These are phyloP conservation scores for Ophiostoma sp. DNA, from an alignment of 2,329 filamentous ascomycete genomes.

Conservation along the genomic window DNA sequence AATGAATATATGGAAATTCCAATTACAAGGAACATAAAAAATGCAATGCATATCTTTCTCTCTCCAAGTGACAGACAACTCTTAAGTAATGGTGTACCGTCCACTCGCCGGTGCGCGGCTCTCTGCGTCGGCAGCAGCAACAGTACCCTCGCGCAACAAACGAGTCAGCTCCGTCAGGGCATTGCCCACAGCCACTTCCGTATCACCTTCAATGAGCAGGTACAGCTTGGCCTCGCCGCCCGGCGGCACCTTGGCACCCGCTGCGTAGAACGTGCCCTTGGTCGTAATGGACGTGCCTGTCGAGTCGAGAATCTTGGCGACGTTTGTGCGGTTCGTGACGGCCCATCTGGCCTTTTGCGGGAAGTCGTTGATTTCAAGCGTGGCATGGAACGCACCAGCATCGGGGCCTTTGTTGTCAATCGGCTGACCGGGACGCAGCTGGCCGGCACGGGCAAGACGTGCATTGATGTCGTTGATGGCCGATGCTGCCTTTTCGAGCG, in stretches of 20 bases:
- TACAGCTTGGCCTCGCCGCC: constrained; percentile 90
- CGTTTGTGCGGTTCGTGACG: constrained; percentile 96
- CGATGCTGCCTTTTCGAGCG: constrained; percentile 83
- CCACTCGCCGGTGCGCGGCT: constrained; percentile 74
- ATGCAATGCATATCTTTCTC: not conserved
- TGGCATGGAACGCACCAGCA: constrained; percentile 94
- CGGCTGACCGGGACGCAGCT: constrained; percentile 86
- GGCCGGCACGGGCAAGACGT: constrained; percentile 83
- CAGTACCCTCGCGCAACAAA: constrained; percentile 83
- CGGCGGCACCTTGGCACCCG: constrained; percentile 75
- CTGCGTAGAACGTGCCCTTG: constrained; percentile 85
- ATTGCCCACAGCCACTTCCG: constrained; percentile 84
- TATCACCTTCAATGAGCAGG: constrained; percentile 96
- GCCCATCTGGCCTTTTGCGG: constrained; percentile 98
- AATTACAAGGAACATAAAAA: not conserved
- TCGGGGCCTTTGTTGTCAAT: constrained; percentile 99
- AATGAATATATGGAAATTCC: not conserved
- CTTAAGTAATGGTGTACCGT: constrained; percentile 78
- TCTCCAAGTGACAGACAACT: not conserved
- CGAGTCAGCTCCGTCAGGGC: constrained; percentile 89
- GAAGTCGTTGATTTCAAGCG: constrained; percentile 98
- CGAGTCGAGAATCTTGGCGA: constrained; percentile 93
- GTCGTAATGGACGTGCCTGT: constrained; percentile 96
- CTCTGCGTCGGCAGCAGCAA: constrained; percentile 85
- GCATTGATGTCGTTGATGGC: constrained; percentile 89